Evolutionary conservation across 2,329 filamentous ascomycete genomes (phyloP), one percentile per base, ranked within the genome.

Genomic region (Aspergillus hortae): DNA sequence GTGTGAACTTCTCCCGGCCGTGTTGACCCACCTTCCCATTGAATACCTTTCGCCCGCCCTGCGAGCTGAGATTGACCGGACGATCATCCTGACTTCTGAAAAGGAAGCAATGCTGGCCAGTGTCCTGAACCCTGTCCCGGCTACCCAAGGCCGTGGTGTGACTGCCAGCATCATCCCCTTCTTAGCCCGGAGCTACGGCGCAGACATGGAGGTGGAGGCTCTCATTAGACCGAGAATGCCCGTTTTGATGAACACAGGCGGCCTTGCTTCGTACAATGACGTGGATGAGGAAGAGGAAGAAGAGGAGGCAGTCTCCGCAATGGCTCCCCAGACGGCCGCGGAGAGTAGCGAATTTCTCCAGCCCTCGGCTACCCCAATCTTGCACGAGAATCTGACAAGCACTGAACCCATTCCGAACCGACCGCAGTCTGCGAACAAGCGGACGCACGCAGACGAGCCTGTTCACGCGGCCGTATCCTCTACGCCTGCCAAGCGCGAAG

Each of bases 91-190:
- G 19, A 81, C 79, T 4, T 78, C 80, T 53, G 80, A 86, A 67
- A 85, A 84, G 64, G 77, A 85, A 30, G 87, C 88, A 40, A 89
- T 96, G 81, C 65, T 94, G 10, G 84, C 90, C 5, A 92, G 90
- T 67, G 85, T 95, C 11, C 75, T 96, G 53, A 90, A 94, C 68
- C 89, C 90, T 0, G 83, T 85, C 69, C 74, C 84, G 56, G 77
- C 85, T 63, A 76, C 82, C 63, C 79, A 85, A 65, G 81, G 86
- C 40, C 77, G 83, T 57, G 75, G 74, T 36, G 80, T 83, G 47
- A 82, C 85, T 54, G 79, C 88, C 25, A 94, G 87, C 67, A 86
- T 96, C 44, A 72, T 96, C 44, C 92, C 92, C 0, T 88, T 95
- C 61, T 74, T 96, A 23, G 82, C 84, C 6, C 80, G 85, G 49